Conservation (phyloP, 106 monocot species). For the Acanthochlamys bracteata region DNA sequence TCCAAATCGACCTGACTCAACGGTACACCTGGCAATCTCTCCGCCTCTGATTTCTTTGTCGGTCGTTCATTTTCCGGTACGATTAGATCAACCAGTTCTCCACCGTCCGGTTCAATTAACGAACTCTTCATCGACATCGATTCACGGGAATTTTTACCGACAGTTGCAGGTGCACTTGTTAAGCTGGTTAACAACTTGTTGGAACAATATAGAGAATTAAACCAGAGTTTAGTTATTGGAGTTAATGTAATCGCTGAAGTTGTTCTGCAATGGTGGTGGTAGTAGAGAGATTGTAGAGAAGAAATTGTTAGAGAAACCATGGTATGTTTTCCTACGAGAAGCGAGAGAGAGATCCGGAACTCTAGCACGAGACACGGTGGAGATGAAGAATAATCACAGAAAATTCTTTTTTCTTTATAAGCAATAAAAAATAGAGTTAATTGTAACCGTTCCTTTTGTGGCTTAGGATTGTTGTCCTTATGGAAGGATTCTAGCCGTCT, state of each 20-base stretch:
- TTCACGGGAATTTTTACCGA: not conserved
- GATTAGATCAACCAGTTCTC: slow-evolving; percentile 61
- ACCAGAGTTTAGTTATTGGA: not conserved
- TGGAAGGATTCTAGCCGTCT: too few species aligned
- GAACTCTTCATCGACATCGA: slow-evolving; percentile 33
- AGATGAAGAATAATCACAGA: too few species aligned
- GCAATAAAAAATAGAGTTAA: too few species aligned
- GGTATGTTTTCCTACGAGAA: not conserved
- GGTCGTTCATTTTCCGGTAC: slow-evolving; percentile 30
- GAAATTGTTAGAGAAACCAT: slow-evolving; percentile 12
- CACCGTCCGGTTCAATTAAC: slow-evolving; percentile 93
- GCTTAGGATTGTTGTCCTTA: too few species aligned
- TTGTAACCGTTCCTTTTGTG: too few species aligned
- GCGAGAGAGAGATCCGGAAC: not conserved
- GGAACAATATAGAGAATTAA: not conserved
- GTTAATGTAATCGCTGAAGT: not conserved
- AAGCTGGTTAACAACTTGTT: not conserved
- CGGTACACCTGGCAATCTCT: slow-evolving; percentile 36
- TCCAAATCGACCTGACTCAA: slow-evolving; percentile 58
- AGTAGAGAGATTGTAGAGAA: not conserved
- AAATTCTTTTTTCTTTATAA: too few species aligned
- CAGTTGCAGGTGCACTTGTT: not conserved
- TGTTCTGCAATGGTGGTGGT: not conserved
- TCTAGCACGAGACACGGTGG: not conserved
- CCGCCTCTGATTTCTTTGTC: slow-evolving; percentile 44